Percentiles rank a stretch among this genome's conserved stretches.
phyloP scores from a whole-genome alignment of 495 filamentous ascomycete species.

The Parmelia sp. region DNA sequence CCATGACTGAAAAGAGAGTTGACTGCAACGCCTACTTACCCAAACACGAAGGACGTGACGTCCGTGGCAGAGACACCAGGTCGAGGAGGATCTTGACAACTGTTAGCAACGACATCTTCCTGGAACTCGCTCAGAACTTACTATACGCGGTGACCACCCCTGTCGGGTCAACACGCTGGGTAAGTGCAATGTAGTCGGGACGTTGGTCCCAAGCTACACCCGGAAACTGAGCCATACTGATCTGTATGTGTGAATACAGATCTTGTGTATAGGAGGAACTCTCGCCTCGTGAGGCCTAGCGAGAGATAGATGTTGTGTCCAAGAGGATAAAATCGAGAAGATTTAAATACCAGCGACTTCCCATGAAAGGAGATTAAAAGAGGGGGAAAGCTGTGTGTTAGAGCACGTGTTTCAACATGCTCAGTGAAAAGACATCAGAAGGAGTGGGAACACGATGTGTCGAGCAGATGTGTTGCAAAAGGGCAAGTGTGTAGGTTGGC shows the following conservation, averaged over 20 bases:
- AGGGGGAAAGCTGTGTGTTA: background rate
- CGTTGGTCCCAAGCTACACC: background rate
- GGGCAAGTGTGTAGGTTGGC: too few species aligned
- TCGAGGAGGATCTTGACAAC: background rate
- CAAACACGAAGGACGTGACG: conserved; percentile 11
- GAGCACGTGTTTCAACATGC: too few species aligned
- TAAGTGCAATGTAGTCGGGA: background rate
- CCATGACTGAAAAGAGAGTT: background rate
- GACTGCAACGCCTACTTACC: background rate
- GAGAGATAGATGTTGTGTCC: background rate
- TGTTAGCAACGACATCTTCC: background rate
- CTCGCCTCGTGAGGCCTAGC: background rate
- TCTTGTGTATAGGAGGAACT: background rate
- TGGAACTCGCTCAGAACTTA: background rate
- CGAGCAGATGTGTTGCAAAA: too few species aligned
- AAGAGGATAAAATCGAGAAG: background rate
- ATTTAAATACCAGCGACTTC: background rate
- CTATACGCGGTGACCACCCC: background rate
- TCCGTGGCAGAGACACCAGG: conserved; percentile 3
- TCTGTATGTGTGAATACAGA: background rate
- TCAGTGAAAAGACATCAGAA: too few species aligned
- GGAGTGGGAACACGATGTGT: too few species aligned
- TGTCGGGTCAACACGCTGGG: conserved; percentile 2
- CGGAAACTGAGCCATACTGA: background rate
- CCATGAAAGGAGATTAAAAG: background rate